phyloP scores from a whole-genome alignment of 371 early-diverging fungal genomes.

The Neoconidiobolus thromboides region DNA sequence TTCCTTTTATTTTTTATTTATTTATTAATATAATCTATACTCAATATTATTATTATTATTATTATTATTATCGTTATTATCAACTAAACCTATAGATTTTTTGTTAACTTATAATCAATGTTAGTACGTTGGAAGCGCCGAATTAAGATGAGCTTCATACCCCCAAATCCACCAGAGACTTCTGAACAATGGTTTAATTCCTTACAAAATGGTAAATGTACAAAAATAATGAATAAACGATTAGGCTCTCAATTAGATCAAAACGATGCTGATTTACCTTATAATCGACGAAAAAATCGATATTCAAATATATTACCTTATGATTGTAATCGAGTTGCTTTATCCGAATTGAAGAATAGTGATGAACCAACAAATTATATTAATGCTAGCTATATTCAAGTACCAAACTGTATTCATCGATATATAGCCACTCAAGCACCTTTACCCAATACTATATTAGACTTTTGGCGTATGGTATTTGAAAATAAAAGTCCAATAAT shows the following conservation, averaged over 20 bases:
- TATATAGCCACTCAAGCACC: constrained; percentile 92
- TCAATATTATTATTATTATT: no score
- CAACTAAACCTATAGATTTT: no score
- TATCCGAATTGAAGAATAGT: not conserved
- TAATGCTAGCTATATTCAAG: constrained; percentile 46
- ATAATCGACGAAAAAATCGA: constrained; percentile 1
- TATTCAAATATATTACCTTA: not conserved
- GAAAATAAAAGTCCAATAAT: constrained; percentile 54
- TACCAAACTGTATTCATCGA: constrained; percentile 16
- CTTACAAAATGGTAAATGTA: constrained; percentile 1
- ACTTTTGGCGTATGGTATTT: constrained; percentile 83
- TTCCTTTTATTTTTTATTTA: no score
- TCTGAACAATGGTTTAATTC: constrained; percentile 1
- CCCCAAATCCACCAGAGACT: not conserved
- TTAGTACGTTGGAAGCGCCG: not conserved
- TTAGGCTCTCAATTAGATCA: not conserved
- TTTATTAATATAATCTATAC: no score
- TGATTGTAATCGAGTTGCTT: not conserved
- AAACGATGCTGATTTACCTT: not conserved
- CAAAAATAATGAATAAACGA: not conserved
- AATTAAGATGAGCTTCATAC: not conserved
- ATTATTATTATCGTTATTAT: no score
- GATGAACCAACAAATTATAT: constrained; percentile 40
- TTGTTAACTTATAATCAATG: not conserved
- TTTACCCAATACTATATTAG: constrained; percentile 44